phyloP scores from a whole-genome alignment of 371 early-diverging fungal species.

The Chytridiales sp. region DNA sequence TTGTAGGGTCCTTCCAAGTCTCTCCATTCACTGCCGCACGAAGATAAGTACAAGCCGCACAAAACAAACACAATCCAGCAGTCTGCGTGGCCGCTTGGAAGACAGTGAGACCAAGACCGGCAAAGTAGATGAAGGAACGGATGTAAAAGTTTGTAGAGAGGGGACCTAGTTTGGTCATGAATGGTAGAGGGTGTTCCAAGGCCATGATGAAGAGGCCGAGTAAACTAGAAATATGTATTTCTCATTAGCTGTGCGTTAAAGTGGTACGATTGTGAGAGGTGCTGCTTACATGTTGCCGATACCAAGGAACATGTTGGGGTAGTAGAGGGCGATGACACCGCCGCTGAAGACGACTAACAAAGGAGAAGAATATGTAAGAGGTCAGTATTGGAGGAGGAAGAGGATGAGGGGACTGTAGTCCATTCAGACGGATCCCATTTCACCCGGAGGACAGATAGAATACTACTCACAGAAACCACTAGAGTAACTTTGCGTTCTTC shows the following conservation, averaged over 20 bases:
- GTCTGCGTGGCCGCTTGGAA: constrained; percentile 36
- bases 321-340: constrained; percentile 38
- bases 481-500: constrained; percentile 28
- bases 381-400: background rate
- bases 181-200: constrained; percentile 27
- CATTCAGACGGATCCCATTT: background rate
- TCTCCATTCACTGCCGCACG: constrained; percentile 38
- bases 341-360: constrained; percentile 36
- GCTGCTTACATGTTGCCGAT: constrained; percentile 35
- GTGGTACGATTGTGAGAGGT: background rate
- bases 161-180: constrained; percentile 21
- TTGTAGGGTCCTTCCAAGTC: constrained; percentile 16
- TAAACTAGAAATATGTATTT: constrained; percentile 19
- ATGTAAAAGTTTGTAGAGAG: constrained; percentile 29
- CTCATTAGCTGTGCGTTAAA: background rate
- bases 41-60: constrained; percentile 29
- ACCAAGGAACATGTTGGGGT: constrained; percentile 28
- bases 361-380: background rate
- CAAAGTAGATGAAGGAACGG: constrained; percentile 31
- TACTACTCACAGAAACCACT: constrained; percentile 38
- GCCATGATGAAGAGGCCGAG: constrained; percentile 29
- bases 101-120: constrained; percentile 20
- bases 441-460: constrained; percentile 1
- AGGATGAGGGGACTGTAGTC: too few relatives aligned
- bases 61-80: constrained; percentile 32